Evolutionary conservation across 805 yeast species (phyloP), one percentile per base, ranked within the genome.

Genomic region (Metschnikowia lochheadii): DNA sequence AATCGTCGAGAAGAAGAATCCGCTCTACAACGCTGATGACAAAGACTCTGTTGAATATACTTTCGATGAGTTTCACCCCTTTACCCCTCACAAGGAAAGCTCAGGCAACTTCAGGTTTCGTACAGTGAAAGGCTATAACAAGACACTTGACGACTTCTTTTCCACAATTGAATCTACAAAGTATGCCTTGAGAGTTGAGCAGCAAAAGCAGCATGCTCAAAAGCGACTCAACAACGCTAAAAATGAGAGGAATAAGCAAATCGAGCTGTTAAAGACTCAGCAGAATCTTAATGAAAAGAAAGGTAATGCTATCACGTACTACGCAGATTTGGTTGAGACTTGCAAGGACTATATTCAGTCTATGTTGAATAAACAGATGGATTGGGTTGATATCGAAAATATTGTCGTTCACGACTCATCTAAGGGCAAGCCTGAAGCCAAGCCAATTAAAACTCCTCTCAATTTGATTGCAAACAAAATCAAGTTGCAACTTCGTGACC

Each of bases 371-470:
- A 94, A 88, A 62, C 91, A 88, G 55, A 88, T 89, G 89, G 97
- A 92, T 64, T 92, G 99, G 99, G 79, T 80, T 40, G 85, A 89
- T 53, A 91, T 91, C 54, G 96, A 87, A 63, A 82, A 83, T 54
- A 68, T 86, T 50, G 83, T 92, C 46, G 70, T 77, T 44, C 75
- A 82, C 46, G 96, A 92, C 61, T 84, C 88, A 58, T 66, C 72
- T 1, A 79, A 84, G 57, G 84, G 85, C 1, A 87, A 84, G 58
- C 66, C 70, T 5, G 72, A 83, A 49, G 96, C 97, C 0, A 68
- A 72, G 35, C 59, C 74, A 50, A 85, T 91, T 48, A 72, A 76
- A 43, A 61, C 82, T 34, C 94, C 96, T 0, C 73, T 92, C 63
- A 82, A 88, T 50, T 73, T 92, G 60, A 74, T 77, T 39, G 81